These are phyloP conservation scores for Rhypophila decipiens DNA, from an alignment of 495 filamentous ascomycete genomes.

Conservation along the genomic window DNA sequence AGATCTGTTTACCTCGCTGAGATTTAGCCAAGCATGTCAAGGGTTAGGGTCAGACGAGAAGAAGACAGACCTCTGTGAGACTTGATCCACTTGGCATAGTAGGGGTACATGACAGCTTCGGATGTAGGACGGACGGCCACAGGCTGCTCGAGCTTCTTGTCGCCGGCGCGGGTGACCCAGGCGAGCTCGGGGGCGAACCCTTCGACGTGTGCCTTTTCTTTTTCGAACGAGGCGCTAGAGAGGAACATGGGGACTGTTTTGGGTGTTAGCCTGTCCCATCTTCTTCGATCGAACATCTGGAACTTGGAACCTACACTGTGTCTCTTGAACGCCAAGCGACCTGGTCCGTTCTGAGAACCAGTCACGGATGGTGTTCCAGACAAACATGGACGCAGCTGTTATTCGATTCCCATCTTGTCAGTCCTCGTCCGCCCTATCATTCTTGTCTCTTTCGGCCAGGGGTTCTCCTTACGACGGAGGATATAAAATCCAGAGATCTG, in stretches of 20 bases:
- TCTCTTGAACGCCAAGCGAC: slow-evolving; percentile 84
- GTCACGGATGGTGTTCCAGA: slow-evolving; percentile 86
- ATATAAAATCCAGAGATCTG: slow-evolving; percentile 89
- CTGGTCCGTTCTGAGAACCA: slow-evolving; percentile 89
- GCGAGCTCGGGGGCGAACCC: slow-evolving; percentile 97
- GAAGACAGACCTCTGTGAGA: slow-evolving; percentile 90
- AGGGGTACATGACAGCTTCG: slow-evolving; percentile 90
- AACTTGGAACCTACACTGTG: too few relatives aligned
- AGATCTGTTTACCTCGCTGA: too few relatives aligned
- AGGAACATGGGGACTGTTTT: slow-evolving; percentile 96
- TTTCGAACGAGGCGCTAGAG: slow-evolving; percentile 79
- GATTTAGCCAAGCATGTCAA: too few relatives aligned
- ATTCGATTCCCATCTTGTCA: neutral
- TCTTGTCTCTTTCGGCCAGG: too few relatives aligned
- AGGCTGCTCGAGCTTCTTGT: slow-evolving; percentile 85
- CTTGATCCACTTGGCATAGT: slow-evolving; percentile 95
- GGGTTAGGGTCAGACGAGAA: neutral
- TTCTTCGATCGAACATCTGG: too few relatives aligned
- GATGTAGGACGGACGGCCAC: slow-evolving; percentile 95
- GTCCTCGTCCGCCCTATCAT: too few relatives aligned
- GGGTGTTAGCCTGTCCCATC: too few relatives aligned
- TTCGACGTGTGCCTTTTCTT: slow-evolving; percentile 95
- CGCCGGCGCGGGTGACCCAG: slow-evolving; percentile 95
- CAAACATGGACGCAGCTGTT: slow-evolving; percentile 65
- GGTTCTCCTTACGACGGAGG: slow-evolving; percentile 49